Evolutionary conservation across 768 basidiomycete species (phyloP).

Genomic region (Pilatotrama ljubarskyi): DNA sequence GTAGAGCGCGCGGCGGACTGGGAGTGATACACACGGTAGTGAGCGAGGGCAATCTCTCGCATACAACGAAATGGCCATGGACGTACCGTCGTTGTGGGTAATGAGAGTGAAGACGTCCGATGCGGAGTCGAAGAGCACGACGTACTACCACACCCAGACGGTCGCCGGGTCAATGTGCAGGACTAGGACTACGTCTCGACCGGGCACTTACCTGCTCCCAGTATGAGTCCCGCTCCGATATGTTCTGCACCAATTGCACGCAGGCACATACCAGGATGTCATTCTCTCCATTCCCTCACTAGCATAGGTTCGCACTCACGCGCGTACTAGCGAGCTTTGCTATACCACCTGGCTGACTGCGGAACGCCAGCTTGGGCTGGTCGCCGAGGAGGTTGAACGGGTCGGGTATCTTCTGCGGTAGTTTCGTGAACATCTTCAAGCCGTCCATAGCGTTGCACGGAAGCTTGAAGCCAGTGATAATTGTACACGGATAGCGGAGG

Average conservation of each 20-base stretch:
- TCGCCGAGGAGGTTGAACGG: slow-evolving; percentile 82
- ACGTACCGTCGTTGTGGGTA: slow-evolving; percentile 80
- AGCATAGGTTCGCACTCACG: slow-evolving; percentile 46
- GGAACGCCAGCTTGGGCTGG: slow-evolving; percentile 87
- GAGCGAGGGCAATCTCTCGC: background rate
- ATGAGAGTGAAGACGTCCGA: slow-evolving; percentile 91
- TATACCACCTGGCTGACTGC: slow-evolving; percentile 79
- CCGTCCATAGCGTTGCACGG: slow-evolving; percentile 5
- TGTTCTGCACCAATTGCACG: slow-evolving; percentile 51
- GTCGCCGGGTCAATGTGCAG: background rate
- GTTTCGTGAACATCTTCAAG: slow-evolving; percentile 59
- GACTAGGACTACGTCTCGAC: background rate
- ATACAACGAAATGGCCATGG: background rate
- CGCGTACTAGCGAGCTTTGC: slow-evolving; percentile 70
- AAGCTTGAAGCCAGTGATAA: background rate
- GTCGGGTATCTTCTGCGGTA: slow-evolving; percentile 71
- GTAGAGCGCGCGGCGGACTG: slow-evolving; percentile 80
- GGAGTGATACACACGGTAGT: slow-evolving; percentile 5
- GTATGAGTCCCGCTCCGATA: slow-evolving; percentile 73
- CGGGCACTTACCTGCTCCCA: slow-evolving; percentile 77
- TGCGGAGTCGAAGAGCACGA: slow-evolving; percentile 82
- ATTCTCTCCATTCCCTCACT: background rate
- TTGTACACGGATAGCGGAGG: background rate
- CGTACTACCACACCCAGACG: slow-evolving; percentile 53
- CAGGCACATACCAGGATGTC: background rate